Percentiles rank a stretch among this genome's conserved stretches.
Evolutionary conservation across 805 yeast species (phyloP).

Genomic region (Starmerella vaccinii): DNA sequence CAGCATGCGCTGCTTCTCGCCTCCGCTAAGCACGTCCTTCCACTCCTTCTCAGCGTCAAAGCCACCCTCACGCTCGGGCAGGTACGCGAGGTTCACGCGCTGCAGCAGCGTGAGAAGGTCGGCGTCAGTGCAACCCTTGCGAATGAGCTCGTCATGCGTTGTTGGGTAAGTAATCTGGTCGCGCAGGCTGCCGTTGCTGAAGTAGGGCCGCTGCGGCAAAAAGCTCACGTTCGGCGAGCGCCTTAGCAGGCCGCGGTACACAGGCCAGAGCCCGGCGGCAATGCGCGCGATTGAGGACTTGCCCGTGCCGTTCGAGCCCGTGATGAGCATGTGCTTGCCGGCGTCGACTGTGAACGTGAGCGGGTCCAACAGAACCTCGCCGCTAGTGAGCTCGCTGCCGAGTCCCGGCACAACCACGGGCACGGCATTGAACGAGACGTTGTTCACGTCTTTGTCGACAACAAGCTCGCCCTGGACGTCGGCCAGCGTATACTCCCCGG

Average conservation of each 20-base stretch:
- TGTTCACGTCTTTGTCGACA: constrained; percentile 54
- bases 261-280: constrained; percentile 85
- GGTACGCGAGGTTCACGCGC: constrained; percentile 71
- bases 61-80: constrained; percentile 54
- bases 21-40: constrained; percentile 92
- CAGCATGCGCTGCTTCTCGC: constrained; percentile 83
- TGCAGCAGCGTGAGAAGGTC: constrained; percentile 55
- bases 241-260: constrained; percentile 69
- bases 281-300: constrained; percentile 77
- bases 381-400: constrained; percentile 31
- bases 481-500: constrained; percentile 29
- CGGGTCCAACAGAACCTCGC: constrained; percentile 50
- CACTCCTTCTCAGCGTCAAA: constrained; percentile 50
- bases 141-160: constrained; percentile 66
- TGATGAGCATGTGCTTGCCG: constrained; percentile 62
- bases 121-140: constrained; percentile 58
- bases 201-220: constrained; percentile 80
- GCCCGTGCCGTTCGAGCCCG: constrained; percentile 86
- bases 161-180: constrained; percentile 87
- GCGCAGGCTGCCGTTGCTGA: constrained; percentile 67
- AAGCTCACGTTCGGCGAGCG: constrained; percentile 59
- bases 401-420: constrained; percentile 66
- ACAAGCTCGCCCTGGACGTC: constrained; percentile 67
- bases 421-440: constrained; percentile 72
- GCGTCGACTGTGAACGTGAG: constrained; percentile 51